A percentile compares a stretch with the other conserved stretches of the same genome.
Conservation (phyloP, 352 stramenopile genomes). For the Bremia lactucae region DNA sequence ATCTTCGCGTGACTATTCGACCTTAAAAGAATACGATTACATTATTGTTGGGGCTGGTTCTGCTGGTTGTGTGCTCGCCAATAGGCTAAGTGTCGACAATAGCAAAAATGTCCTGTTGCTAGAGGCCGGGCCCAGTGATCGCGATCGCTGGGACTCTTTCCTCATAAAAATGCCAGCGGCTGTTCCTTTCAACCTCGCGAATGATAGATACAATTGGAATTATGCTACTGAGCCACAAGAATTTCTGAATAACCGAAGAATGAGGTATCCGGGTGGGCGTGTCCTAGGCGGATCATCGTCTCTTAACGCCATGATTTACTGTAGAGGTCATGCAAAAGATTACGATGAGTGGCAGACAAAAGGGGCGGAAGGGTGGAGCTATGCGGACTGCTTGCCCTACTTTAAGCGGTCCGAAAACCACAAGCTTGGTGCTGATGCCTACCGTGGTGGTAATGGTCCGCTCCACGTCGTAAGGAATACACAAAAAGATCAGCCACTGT, state of each 20-base stretch:
- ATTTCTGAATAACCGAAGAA: constrained; percentile 58
- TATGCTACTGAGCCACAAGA: constrained; percentile 77
- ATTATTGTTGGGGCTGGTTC: constrained; percentile 87
- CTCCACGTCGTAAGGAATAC: constrained; percentile 54
- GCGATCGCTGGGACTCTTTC: constrained; percentile 75
- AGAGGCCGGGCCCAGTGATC: constrained; percentile 77
- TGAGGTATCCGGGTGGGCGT: constrained; percentile 68
- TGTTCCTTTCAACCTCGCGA: constrained; percentile 68
- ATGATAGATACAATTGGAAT: constrained; percentile 81
- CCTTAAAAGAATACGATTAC: constrained; percentile 67
- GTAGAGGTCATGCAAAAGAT: constrained; percentile 70
- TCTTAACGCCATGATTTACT: constrained; percentile 86
- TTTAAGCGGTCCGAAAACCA: constrained; percentile 74
- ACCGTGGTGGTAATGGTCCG: constrained; percentile 60
- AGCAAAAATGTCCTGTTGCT: constrained; percentile 81
- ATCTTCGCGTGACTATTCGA: constrained; percentile 8
- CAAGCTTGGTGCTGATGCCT: constrained; percentile 52
- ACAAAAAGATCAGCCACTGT: constrained; percentile 62
- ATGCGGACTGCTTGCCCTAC: constrained; percentile 75
- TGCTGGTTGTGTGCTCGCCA: constrained; percentile 85
- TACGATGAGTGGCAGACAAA: constrained; percentile 74
- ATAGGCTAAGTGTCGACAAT: constrained; percentile 72
- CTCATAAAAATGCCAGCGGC: constrained; percentile 82
- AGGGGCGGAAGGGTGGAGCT: constrained; percentile 67
- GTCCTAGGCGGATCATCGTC: constrained; percentile 81